phyloP scores from a whole-genome alignment of 2,329 filamentous ascomycete species.

The Aspergillus sclerotialis region DNA sequence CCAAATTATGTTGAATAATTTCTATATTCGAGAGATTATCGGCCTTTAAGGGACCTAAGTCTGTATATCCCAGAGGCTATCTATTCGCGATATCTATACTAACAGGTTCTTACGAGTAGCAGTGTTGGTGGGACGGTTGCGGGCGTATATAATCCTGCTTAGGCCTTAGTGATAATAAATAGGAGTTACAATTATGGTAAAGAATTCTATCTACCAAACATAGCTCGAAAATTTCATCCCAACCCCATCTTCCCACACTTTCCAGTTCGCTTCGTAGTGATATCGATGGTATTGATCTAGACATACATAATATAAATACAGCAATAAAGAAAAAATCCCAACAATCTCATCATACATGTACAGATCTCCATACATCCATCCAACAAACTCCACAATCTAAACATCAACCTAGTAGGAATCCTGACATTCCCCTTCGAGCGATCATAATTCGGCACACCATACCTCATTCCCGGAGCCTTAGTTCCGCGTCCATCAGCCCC shows the following conservation, averaged over 20 bases:
- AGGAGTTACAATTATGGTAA: too few relatives aligned
- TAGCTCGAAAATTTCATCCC: too few relatives aligned
- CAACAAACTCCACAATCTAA: conserved; percentile 27
- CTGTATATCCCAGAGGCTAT: too few relatives aligned
- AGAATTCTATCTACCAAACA: too few relatives aligned
- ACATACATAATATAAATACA: conserved; percentile 6
- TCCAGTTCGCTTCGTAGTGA: not conserved
- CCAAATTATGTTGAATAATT: too few relatives aligned
- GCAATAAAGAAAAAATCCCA: conserved; percentile 2
- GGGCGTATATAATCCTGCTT: too few relatives aligned
- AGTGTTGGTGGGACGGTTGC: too few relatives aligned
- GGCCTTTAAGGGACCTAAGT: too few relatives aligned
- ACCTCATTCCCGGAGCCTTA: conserved; percentile 51
- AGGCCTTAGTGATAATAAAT: too few relatives aligned
- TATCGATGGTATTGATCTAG: not conserved
- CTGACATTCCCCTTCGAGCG: conserved; percentile 58
- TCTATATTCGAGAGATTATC: too few relatives aligned
- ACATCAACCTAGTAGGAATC: conserved; percentile 54
- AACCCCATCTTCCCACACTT: not conserved
- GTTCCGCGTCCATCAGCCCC: conserved; percentile 49
- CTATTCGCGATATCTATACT: too few relatives aligned
- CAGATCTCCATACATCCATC: conserved; percentile 43
- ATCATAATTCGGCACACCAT: conserved; percentile 56
- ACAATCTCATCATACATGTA: conserved; percentile 4
- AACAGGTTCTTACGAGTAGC: too few relatives aligned